Evolutionary conservation across 2,329 filamentous ascomycete genomes (phyloP), one percentile per base, ranked within the genome.

Genomic region (Ceratocystiopsis sp.): DNA sequence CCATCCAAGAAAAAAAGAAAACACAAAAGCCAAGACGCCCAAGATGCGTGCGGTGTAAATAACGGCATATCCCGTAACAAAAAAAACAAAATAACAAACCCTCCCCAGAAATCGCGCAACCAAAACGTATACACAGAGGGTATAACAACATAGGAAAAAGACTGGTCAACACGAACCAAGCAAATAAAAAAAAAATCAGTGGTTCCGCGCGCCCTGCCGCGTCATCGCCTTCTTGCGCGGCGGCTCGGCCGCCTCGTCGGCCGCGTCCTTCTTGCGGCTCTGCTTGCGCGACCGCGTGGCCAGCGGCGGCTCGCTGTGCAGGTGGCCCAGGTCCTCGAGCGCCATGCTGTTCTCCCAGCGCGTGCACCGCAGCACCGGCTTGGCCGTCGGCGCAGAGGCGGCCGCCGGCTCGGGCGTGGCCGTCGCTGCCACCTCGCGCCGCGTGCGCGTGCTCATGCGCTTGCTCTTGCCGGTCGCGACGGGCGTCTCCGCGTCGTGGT

Each of bases 321-420:
- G 55, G 46, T 76, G 71, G 1, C 73, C 73, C 16, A 73, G 51
- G 45, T 75, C 69, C 25, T 74, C 69, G 35, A 73, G 51, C 7
- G 70, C 72, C 55, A 67, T 73, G 19, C 65, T 69, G 48, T 77
- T 77, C 52, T 67, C 57, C 70, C 71, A 75, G 38, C 59, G 58
- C 42, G 70, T 57, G 51, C 71, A 75, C 21, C 70, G 63, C 53
- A 69, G 68, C 40, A 53, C 55, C 3, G 66, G 64, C n/a, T n/a
- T n/a, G n/a, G n/a, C n/a, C 44, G 32, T 11, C 32, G 32, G 11
- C 32, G 32, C 10, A 4, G n/a, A n/a, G n/a, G n/a, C n/a, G n/a
- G n/a, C n/a, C n/a, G 67, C 59, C 8, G 50, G 55, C 53, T 74
- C 63, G 3, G 66, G 65, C 42, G 68, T 61, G 51, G 70, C 44